Evolutionary conservation across 345 rosid species (phyloP).

Genomic region (Turnera subulata): DNA sequence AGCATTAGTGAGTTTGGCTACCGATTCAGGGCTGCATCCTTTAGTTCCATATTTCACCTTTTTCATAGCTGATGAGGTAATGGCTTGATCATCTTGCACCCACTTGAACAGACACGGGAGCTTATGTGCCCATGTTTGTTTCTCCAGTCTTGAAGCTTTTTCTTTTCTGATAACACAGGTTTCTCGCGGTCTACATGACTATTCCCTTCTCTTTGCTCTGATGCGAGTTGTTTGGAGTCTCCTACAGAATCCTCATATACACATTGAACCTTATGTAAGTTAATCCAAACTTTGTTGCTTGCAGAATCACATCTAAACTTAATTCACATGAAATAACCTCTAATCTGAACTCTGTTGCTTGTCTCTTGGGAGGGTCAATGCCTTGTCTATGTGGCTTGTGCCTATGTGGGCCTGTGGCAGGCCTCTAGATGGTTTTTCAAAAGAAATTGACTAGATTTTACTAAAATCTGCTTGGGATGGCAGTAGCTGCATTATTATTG

Average conservation of each 20-base stretch:
- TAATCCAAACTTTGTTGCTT: constrained; percentile 1
- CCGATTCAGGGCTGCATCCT: constrained; percentile 98
- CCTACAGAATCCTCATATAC: constrained; percentile 83
- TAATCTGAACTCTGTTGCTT: neutral
- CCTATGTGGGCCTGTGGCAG: neutral
- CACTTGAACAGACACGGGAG: neutral
- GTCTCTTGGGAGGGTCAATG: neutral
- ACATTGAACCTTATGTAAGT: constrained; percentile 94
- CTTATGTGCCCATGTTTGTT: no score
- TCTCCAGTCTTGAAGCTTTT: neutral
- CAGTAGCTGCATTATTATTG: constrained; percentile 8
- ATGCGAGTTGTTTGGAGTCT: constrained; percentile 89
- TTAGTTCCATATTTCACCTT: constrained; percentile 91
- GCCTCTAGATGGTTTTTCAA: neutral
- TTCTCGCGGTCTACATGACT: constrained; percentile 82
- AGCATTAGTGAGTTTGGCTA: constrained; percentile 88
- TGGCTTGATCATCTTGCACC: constrained; percentile 11
- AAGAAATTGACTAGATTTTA: neutral
- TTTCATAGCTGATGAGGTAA: constrained; percentile 94
- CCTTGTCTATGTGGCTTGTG: neutral
- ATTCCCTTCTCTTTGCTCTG: constrained; percentile 73
- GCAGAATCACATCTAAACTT: no score
- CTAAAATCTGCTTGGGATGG: neutral
- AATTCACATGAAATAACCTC: no score
- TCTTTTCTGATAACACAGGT: constrained; percentile 53